A percentile compares a stretch with the other conserved stretches of the same genome.
These are phyloP conservation scores for Fusarium sulawesiense DNA, from an alignment of 2,329 filamentous ascomycete genomes.

Conservation along the genomic window DNA sequence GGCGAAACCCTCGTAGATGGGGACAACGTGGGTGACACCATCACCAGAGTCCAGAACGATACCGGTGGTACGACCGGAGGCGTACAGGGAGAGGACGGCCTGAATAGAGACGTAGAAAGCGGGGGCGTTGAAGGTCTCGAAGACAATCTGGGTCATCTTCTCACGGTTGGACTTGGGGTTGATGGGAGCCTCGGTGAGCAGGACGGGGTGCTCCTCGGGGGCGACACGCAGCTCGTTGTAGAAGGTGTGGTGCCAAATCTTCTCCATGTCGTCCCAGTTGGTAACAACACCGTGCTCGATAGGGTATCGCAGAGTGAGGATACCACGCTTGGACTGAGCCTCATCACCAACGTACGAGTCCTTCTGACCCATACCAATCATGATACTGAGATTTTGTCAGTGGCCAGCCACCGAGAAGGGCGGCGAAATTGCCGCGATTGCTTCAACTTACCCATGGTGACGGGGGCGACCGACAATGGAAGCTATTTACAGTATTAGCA, in stretches of 20 bases:
- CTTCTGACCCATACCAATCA: constrained; percentile 99
- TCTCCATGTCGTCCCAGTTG: constrained; percentile 99
- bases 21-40: constrained; percentile 99
- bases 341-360: constrained; percentile 99
- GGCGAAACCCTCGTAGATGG: constrained; percentile 99
- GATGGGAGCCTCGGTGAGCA: constrained; percentile 99
- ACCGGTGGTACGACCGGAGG: constrained; percentile 99
- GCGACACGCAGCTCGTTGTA: constrained; percentile 99
- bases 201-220: constrained; percentile 99
- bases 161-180: constrained; percentile 99
- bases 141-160: constrained; percentile 99
- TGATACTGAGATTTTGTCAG: constrained; percentile 76
- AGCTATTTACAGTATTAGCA: constrained; percentile 68
- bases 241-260: constrained; percentile 99
- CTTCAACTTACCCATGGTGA: constrained; percentile 92
- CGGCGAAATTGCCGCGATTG: constrained; percentile 16
- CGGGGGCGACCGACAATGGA: constrained; percentile 99
- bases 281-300: constrained; percentile 99
- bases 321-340: constrained; percentile 99
- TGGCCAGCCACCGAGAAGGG: constrained; percentile 27
- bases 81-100: constrained; percentile 98
- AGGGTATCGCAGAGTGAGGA: constrained; percentile 98
- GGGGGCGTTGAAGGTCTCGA: constrained; percentile 99
- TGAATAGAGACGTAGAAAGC: constrained; percentile 99
- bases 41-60: constrained; percentile 99